Conservation (phyloP, 2,329 filamentous ascomycete genomes). For the Diplodia scrobiculata region DNA sequence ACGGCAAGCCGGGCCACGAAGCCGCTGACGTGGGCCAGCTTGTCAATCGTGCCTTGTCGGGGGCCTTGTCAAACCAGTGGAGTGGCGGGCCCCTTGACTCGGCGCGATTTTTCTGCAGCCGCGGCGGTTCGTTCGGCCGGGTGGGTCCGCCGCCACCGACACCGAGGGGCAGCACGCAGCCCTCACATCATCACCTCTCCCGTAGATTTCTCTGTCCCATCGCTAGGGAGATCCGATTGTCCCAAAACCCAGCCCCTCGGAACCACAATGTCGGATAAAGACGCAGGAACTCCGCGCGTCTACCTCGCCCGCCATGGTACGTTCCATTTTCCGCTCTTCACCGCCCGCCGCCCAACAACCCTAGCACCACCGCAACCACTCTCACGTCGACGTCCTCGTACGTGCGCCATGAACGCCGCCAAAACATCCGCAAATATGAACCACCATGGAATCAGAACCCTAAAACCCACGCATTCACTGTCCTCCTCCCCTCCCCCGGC, state of each 20-base stretch:
- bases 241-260: slow-evolving; percentile 10
- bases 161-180: background rate
- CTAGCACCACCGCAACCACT: background rate
- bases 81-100: background rate
- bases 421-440: background rate
- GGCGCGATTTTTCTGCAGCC: background rate
- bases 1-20: background rate
- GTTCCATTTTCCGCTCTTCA: background rate
- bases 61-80: background rate
- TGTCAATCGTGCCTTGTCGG: slow-evolving; percentile 2
- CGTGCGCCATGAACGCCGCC: background rate
- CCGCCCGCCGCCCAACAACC: background rate
- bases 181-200: background rate
- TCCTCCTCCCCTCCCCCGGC: slow-evolving; percentile 65
- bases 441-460: background rate
- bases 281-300: slow-evolving; percentile 35
- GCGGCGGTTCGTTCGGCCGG: background rate
- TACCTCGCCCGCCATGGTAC: slow-evolving; percentile 35
- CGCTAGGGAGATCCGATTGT: background rate
- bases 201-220: background rate
- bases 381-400: background rate
- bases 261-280: slow-evolving; percentile 33
- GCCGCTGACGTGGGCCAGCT: slow-evolving; percentile 5
- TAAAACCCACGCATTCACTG: background rate
- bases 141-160: no score